phyloP scores from a whole-genome alignment of 2,329 filamentous ascomycete genomes.

The Phyllosticta citribraziliensis region DNA sequence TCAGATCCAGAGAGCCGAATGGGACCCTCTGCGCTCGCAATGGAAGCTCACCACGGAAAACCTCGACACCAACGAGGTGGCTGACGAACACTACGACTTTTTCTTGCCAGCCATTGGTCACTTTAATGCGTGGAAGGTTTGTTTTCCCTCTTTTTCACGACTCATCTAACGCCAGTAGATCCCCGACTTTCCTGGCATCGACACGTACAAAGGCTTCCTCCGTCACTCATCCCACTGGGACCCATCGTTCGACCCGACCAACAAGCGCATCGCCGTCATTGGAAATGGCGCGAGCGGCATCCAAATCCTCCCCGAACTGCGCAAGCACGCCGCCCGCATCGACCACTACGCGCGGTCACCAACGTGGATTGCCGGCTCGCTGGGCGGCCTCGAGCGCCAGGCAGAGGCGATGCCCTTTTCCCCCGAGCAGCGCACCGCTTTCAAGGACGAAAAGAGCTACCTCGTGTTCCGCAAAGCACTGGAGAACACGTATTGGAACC shows the following conservation, averaged over 20 bases:
- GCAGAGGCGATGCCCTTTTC: constrained; percentile 34
- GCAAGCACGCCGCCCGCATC: constrained; percentile 39
- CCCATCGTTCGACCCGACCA: constrained; percentile 40
- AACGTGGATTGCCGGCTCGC: constrained; percentile 48
- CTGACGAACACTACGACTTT: constrained; percentile 46
- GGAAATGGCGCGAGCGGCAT: constrained; percentile 56
- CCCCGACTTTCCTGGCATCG: constrained; percentile 50
- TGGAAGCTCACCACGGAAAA: constrained; percentile 50
- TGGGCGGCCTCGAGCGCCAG: constrained; percentile 37
- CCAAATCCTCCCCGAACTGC: constrained; percentile 53
- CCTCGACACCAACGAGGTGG: constrained; percentile 27
- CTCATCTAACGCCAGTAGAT: constrained; percentile 24
- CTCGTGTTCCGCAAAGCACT: constrained; percentile 35
- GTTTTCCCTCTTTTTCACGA: rapidly evolving
- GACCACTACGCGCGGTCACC: constrained; percentile 48
- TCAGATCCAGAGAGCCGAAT: constrained; percentile 46
- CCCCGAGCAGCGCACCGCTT: constrained; percentile 45
- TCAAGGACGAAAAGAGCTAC: constrained; percentile 53
- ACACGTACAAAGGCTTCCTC: constrained; percentile 45
- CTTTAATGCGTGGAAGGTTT: constrained; percentile 43
- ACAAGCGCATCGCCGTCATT: constrained; percentile 52
- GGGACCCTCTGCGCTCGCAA: constrained; percentile 42
- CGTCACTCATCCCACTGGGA: constrained; percentile 56
- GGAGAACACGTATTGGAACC: constrained; percentile 51
- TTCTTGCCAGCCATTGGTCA: constrained; percentile 54